Evolutionary conservation across 495 filamentous ascomycete genomes (phyloP).

Genomic region (Thozetella sp.): DNA sequence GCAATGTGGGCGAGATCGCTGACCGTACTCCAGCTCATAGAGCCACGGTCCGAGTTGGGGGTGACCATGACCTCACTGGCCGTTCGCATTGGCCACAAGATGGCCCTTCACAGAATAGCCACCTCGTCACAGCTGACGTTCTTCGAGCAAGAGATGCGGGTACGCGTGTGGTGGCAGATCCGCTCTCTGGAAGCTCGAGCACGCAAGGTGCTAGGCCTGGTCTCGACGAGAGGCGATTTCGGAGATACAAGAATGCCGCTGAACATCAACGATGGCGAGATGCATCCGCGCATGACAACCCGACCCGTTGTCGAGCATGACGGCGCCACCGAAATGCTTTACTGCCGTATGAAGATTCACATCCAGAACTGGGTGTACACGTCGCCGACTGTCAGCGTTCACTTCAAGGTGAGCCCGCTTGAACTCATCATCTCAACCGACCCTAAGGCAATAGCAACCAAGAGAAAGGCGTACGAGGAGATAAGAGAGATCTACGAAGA

Average conservation of each 20-base stretch:
- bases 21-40: background rate
- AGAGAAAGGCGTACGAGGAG: background rate
- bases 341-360: background rate
- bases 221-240: background rate
- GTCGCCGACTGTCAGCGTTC: background rate
- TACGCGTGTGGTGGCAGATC: background rate
- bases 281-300: background rate
- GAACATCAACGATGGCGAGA: background rate
- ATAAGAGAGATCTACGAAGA: background rate
- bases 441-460: background rate
- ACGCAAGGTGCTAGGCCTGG: background rate
- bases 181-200: background rate
- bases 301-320: background rate
- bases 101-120: background rate
- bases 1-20: too few species aligned
- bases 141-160: background rate
- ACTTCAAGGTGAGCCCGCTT: background rate
- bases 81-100: background rate
- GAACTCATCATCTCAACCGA: background rate
- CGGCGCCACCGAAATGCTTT: background rate
- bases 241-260: background rate
- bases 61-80: background rate
- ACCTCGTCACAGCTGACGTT: background rate
- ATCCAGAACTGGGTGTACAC: background rate
- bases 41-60: background rate